Percentiles rank a stretch among this genome's conserved stretches.
phyloP scores from a whole-genome alignment of 495 filamentous ascomycete genomes.

The Chaetomidium leptoderma region DNA sequence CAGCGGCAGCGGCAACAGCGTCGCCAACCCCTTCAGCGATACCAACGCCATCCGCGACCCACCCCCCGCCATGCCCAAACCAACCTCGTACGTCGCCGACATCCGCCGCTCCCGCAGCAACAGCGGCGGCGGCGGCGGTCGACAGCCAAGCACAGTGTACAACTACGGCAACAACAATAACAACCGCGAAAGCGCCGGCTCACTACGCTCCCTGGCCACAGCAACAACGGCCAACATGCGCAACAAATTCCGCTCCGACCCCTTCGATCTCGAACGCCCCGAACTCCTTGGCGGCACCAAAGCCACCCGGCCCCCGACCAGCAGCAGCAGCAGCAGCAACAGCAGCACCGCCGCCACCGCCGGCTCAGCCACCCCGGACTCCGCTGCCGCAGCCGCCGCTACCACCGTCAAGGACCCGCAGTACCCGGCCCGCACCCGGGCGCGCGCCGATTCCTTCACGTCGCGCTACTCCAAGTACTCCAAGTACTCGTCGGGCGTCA shows the following conservation, averaged over 20 bases:
- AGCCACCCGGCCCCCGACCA: background rate
- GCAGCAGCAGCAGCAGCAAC: slow-evolving; percentile 20
- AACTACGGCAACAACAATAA: background rate
- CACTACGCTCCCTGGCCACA: slow-evolving; percentile 30
- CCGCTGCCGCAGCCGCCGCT: too few species aligned
- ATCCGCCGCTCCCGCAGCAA: slow-evolving; percentile 43
- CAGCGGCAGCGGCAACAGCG: slow-evolving; percentile 23
- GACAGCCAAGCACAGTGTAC: slow-evolving; percentile 25
- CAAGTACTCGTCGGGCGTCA: slow-evolving; percentile 37
- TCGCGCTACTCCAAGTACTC: slow-evolving; percentile 19
- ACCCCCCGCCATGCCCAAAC: slow-evolving; percentile 21
- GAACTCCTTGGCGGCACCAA: slow-evolving; percentile 36
- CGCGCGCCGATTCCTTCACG: slow-evolving; percentile 36
- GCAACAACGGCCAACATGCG: slow-evolving; percentile 22
- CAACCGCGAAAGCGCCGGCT: slow-evolving; percentile 33
- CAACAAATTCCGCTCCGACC: slow-evolving; percentile 58
- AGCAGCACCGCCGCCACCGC: slow-evolving; percentile 12
- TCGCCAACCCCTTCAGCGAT: slow-evolving; percentile 38
- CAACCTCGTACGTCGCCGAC: slow-evolving; percentile 40
- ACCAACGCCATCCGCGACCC: slow-evolving; percentile 45
- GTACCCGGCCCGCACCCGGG: slow-evolving; percentile 11
- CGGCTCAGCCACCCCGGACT: background rate
- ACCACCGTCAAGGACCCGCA: too few species aligned
- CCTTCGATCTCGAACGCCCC: slow-evolving; percentile 60
- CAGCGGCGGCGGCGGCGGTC: slow-evolving; percentile 17